These are phyloP conservation scores for Ammopiptanthus mongolicus DNA, from an alignment of 306 rosid genomes.

Conservation along the genomic window DNA sequence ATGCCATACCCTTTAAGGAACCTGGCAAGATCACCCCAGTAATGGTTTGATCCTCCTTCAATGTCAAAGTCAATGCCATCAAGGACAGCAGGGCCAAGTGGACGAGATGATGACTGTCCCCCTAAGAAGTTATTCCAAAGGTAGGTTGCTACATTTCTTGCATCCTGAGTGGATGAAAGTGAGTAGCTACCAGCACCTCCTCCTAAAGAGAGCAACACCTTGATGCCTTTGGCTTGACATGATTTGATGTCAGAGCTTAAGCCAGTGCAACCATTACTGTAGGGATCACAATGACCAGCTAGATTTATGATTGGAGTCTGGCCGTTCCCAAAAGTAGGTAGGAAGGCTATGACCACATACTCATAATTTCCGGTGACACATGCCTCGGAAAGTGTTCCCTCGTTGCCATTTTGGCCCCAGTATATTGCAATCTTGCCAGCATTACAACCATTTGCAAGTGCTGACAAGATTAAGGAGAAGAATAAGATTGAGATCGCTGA, in stretches of 20 bases:
- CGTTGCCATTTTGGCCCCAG: conserved; percentile 41
- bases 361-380: conserved; percentile 35
- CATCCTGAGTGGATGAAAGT: conserved; percentile 29
- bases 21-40: conserved; percentile 23
- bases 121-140: conserved; percentile 49
- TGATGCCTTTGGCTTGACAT: conserved; percentile 44
- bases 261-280: conserved; percentile 26
- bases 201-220: conserved; percentile 41
- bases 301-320: conserved; percentile 30
- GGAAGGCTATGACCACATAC: conserved; percentile 32
- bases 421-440: conserved; percentile 34
- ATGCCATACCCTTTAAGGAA: conserved; percentile 12
- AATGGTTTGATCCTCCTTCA: conserved; percentile 20
- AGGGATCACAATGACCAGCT: conserved; percentile 38
- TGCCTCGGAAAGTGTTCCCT: conserved; percentile 26
- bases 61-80: conserved; percentile 29
- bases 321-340: conserved; percentile 38
- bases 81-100: conserved; percentile 41
- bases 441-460: conserved; percentile 1
- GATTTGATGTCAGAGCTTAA: conserved; percentile 24
- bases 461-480: conserved; percentile 10
- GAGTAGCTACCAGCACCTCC: conserved; percentile 37
- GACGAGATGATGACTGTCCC: conserved; percentile 31
- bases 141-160: conserved; percentile 24
- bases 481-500: conserved; percentile 6